Percentiles rank a stretch among this genome's conserved stretches.
phyloP scores from a whole-genome alignment of 2,329 filamentous ascomycete species.

The Geoglossum cookeanum region DNA sequence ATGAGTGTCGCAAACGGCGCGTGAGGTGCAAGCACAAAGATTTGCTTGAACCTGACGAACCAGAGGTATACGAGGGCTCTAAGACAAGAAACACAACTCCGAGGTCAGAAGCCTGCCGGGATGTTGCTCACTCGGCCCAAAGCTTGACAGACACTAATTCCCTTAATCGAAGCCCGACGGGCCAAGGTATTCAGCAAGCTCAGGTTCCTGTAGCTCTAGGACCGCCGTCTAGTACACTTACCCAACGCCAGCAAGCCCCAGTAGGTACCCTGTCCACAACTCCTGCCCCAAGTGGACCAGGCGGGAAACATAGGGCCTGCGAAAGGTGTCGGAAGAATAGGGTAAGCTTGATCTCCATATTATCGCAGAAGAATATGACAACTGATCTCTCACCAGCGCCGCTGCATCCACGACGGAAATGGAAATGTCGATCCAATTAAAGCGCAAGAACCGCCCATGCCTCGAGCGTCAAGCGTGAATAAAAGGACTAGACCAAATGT shows the following conservation, averaged over 20 bases:
- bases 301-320: conserved; percentile 43
- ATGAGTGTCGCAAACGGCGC: conserved; percentile 32
- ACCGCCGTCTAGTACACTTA: background rate
- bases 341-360: conserved; percentile 23
- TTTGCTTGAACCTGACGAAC: conserved; percentile 1
- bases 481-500: background rate
- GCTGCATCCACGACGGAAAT: conserved; percentile 46
- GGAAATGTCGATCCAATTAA: conserved; percentile 45
- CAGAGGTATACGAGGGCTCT: background rate
- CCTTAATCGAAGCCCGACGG: background rate
- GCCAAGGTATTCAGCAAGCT: background rate
- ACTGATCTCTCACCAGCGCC: conserved; percentile 27
- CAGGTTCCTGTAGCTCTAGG: background rate
- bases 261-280: conserved; percentile 6
- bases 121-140: background rate
- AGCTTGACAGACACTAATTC: background rate
- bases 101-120: background rate
- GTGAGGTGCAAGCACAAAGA: conserved; percentile 12
- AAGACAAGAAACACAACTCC: background rate
- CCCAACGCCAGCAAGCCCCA: background rate
- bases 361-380: conserved; percentile 9
- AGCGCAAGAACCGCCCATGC: conserved; percentile 39
- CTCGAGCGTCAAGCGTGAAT: background rate
- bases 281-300: conserved; percentile 27
- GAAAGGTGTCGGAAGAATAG: conserved; percentile 49